Base-by-base conservation (phyloP, 2,329 filamentous ascomycete genomes). In the Alternaria viburni region DNA sequence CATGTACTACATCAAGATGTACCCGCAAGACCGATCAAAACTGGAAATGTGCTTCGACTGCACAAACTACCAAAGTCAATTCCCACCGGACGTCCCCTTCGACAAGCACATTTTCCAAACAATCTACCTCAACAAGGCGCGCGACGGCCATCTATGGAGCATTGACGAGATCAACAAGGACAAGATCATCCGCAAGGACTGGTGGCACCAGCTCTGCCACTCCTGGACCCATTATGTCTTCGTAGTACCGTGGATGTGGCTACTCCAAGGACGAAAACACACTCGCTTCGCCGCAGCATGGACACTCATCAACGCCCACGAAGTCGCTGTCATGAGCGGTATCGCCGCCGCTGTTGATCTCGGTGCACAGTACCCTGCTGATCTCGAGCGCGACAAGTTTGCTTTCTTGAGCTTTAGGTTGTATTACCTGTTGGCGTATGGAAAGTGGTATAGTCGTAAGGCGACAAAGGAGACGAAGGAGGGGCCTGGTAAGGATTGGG, bases 41-140 rank as follows among this genome's bases (percentile, higher is more conserved):
- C 85, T 84, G 36, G 86, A 87, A 74, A 88, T 83, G 84, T 90
- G 86, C 60, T 93, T 92, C 78, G 90, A 93, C 77, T 91, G 89
- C 80, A 90, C 88, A 41, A 91, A 92, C 75, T 92, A 93, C 78
- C 90, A 93, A 75, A 85, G 89, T 47, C 90, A 93, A 73, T 90
- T 93, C 66, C 78, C 79, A 6, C 87, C 88, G 1, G 77, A 82
- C 2, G 81, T 86, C 0, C 82, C 84, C 0, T 85, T 86, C 56
- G 84, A 87, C 25, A 83, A 86, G 55, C 89, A 91, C 70, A 86
- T 93, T 15, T 93, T 91, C 75, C 90, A 93, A 69, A 89, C 87
- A 9, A 90, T 90, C 57, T 90, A 89, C 73, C 81, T 91, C 6
- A 87, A 90, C 76, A 88, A 88, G 61, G 79, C 84, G 4, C 74